phyloP scores from a whole-genome alignment of 768 basidiomycete species.

The Tulasnella sp. region DNA sequence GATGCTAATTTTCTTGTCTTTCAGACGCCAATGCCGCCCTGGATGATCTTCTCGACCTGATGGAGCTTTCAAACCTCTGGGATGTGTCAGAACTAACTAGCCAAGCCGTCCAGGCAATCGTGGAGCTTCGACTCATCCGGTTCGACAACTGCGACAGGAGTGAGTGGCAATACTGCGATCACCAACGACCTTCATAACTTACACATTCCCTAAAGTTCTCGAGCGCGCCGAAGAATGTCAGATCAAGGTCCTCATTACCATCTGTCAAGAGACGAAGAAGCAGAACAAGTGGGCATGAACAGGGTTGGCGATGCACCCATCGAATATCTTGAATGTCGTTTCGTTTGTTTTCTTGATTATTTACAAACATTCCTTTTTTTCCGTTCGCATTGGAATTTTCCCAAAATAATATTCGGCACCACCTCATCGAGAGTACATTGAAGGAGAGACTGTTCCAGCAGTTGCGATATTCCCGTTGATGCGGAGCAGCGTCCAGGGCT shows the following conservation, averaged over 20 bases:
- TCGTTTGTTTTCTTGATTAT: too few relatives aligned
- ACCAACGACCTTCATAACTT: not conserved
- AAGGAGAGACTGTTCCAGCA: too few relatives aligned
- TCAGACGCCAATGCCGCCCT: slow-evolving; percentile 8
- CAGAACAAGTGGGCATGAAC: not conserved
- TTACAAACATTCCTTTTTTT: too few relatives aligned
- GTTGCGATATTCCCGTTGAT: too few relatives aligned
- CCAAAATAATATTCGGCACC: too few relatives aligned
- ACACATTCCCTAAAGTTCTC: not conserved
- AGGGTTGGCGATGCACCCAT: too few relatives aligned
- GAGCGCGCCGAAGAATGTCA: not conserved
- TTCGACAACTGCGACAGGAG: not conserved
- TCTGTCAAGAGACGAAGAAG: not conserved
- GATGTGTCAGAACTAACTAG: not conserved
- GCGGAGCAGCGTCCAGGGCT: too few relatives aligned
- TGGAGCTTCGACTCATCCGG: slow-evolving; percentile 2
- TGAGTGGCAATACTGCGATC: not conserved
- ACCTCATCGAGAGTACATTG: too few relatives aligned
- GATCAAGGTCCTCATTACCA: not conserved
- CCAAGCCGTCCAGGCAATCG: not conserved
- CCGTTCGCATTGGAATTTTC: too few relatives aligned
- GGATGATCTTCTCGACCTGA: not conserved
- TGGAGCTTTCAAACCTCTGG: slow-evolving; percentile 15
- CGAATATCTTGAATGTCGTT: too few relatives aligned
- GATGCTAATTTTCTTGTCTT: not conserved